phyloP scores from a whole-genome alignment of 768 basidiomycete species.

The Collybia sp. region DNA sequence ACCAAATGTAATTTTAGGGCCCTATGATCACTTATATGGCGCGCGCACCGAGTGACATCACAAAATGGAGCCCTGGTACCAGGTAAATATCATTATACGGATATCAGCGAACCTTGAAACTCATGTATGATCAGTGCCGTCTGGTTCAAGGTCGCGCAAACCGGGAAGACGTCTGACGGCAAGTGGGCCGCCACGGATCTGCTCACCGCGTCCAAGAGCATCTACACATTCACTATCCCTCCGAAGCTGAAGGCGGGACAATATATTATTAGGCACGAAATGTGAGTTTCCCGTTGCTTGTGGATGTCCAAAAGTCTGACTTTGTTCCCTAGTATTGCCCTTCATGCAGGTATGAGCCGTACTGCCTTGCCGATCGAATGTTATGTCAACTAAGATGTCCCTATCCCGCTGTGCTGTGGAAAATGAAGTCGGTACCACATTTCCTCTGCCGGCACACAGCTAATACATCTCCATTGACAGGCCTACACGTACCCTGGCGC shows the following conservation, averaged over 20 bases:
- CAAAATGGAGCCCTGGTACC: slow-evolving; percentile 32
- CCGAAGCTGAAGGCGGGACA: slow-evolving; percentile 40
- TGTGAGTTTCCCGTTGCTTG: slow-evolving; percentile 18
- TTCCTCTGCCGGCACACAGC: too few species aligned
- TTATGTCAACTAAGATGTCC: too few species aligned
- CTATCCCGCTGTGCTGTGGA: too few species aligned
- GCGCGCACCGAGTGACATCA: slow-evolving; percentile 35
- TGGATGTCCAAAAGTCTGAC: neutral
- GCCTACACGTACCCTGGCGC: slow-evolving; percentile 37
- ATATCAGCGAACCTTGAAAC: neutral
- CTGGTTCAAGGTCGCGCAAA: slow-evolving; percentile 48
- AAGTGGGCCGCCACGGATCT: slow-evolving; percentile 40
- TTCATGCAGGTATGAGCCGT: too few species aligned
- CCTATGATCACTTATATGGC: slow-evolving; percentile 43
- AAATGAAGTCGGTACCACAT: too few species aligned
- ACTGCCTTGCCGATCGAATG: too few species aligned
- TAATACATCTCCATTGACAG: too few species aligned
- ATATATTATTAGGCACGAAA: slow-evolving; percentile 46
- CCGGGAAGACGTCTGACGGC: slow-evolving; percentile 38
- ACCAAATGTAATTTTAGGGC: slow-evolving; percentile 12
- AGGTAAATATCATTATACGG: slow-evolving; percentile 17
- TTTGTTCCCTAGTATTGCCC: neutral
- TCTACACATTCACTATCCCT: slow-evolving; percentile 44
- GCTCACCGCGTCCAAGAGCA: slow-evolving; percentile 30
- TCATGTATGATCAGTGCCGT: slow-evolving; percentile 27